phyloP scores from a whole-genome alignment of 1,284 basidiomycete genomes.

The Trichosporon asahii region DNA sequence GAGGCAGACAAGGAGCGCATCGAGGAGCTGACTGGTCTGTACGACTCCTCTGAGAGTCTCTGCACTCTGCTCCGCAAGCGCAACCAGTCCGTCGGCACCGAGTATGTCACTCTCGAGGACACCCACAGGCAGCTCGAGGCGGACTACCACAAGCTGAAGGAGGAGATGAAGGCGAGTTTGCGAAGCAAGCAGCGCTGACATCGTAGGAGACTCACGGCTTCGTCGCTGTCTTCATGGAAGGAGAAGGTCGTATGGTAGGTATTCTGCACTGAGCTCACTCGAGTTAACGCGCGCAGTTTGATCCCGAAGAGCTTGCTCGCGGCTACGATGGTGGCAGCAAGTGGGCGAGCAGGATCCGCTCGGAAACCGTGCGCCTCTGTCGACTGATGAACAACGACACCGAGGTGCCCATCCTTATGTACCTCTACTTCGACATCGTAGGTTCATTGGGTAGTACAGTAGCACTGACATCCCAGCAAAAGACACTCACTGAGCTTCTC shows the following conservation, averaged over 20 bases:
- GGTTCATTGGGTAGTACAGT: slow-evolving; percentile 2
- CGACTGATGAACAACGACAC: background rate
- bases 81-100: background rate
- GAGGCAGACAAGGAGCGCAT: background rate
- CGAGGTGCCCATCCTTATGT: slow-evolving; percentile 13
- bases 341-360: slow-evolving; percentile 1
- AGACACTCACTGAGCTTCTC: slow-evolving; percentile 5
- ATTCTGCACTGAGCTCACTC: background rate
- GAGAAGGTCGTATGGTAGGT: slow-evolving; percentile 32
- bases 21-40: background rate
- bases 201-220: slow-evolving; percentile 13
- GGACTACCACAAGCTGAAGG: slow-evolving; percentile 51
- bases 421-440: slow-evolving; percentile 34
- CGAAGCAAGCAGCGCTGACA: background rate
- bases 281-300: slow-evolving; percentile 22
- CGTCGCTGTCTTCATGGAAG: slow-evolving; percentile 29
- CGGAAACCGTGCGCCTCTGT: slow-evolving; percentile 11
- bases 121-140: slow-evolving; percentile 32
- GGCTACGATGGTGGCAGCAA: slow-evolving; percentile 21
- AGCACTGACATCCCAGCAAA: background rate
- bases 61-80: background rate
- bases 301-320: slow-evolving; percentile 18
- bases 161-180: slow-evolving; percentile 42
- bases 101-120: slow-evolving; percentile 22
- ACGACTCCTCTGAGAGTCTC: background rate